Base-by-base conservation (phyloP, 495 filamentous ascomycete genomes). In the Podospora didyma region DNA sequence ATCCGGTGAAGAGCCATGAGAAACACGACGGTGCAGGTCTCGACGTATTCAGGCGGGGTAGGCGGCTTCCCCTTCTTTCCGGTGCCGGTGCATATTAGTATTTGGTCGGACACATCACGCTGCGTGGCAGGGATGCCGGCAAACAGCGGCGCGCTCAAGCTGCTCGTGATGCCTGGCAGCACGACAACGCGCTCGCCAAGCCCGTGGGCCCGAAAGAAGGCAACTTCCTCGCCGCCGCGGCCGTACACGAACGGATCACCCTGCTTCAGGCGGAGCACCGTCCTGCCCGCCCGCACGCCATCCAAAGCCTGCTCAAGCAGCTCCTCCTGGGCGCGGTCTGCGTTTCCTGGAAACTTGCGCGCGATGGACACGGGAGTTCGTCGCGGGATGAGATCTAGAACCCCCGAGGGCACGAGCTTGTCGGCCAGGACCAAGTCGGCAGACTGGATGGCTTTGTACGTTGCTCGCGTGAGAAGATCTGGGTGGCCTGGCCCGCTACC, bases 201-300 rank as follows among this genome's bases (percentile, higher is more conserved):
- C 9, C 92, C 94, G 47, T 89, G 76, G 7, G 70, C 71, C 1
- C 81, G 73, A 77, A 98, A 97, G 67, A 89, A 96, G n/a, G 83
- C 83, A 37, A 86, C 88, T 67, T 98, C 94, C 66, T 98, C 94
- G 14, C 87, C 94, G 57, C 94, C 94, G 42, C 94, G 84, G 21
- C 94, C 94, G 70, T 96, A 98, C 22, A 98, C 81, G 69, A 96
- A 98, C 0, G 94, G 94, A 65, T 98, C 94, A 19, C 94, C 94
- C 66, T 98, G 94, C 73, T 98, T 98, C 22, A 98, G 76, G 6
- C 94, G 81, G 21, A 98, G 78, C 0, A 97, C 94, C 1, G 82
- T 88, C 60, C 87, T 78, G 14, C 95, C 95, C 3, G 79, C 79
- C 35, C 81, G 75, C 20, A 93, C 74, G 11, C 84, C 89, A 14